Conservation (phyloP, 805 yeast species). For the Wickerhamiella vanderwaltii region DNA sequence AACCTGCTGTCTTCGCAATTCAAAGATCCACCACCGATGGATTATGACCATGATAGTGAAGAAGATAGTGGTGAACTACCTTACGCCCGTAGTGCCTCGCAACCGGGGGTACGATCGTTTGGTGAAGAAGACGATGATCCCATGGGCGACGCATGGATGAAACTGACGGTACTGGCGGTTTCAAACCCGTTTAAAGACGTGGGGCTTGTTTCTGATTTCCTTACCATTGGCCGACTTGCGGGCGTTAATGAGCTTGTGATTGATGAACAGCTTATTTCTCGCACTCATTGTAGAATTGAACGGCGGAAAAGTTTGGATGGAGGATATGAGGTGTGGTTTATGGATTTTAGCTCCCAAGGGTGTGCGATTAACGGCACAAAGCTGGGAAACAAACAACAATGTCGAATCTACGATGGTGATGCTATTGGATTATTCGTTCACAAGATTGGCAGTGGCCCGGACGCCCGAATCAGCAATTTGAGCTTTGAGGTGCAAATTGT, state of each 20-base stretch:
- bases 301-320: constrained; percentile 20
- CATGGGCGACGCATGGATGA: constrained; percentile 45
- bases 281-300: constrained; percentile 64
- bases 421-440: not conserved
- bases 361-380: constrained; percentile 4
- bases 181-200: constrained; percentile 39
- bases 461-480: not conserved
- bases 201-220: constrained; percentile 52
- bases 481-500: constrained; percentile 1
- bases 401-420: constrained; percentile 5
- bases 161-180: constrained; percentile 40
- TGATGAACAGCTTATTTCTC: constrained; percentile 64
- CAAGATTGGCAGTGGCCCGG: not conserved
- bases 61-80: constrained; percentile 1
- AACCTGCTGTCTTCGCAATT: not conserved
- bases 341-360: constrained; percentile 21
- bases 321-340: constrained; percentile 62
- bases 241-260: constrained; percentile 39
- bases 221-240: constrained; percentile 55
- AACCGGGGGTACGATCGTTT: constrained; percentile 18
- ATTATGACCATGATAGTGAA: constrained; percentile 4
- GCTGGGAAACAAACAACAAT: not conserved
- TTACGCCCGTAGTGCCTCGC: constrained; percentile 11
- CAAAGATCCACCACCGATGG: constrained; percentile 2
- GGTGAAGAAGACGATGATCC: constrained; percentile 16